A percentile compares a stretch with the other conserved stretches of the same genome.
Evolutionary conservation across 164 flowering plant genomes (phyloP).

Genomic region (Aristolochia contorta): DNA sequence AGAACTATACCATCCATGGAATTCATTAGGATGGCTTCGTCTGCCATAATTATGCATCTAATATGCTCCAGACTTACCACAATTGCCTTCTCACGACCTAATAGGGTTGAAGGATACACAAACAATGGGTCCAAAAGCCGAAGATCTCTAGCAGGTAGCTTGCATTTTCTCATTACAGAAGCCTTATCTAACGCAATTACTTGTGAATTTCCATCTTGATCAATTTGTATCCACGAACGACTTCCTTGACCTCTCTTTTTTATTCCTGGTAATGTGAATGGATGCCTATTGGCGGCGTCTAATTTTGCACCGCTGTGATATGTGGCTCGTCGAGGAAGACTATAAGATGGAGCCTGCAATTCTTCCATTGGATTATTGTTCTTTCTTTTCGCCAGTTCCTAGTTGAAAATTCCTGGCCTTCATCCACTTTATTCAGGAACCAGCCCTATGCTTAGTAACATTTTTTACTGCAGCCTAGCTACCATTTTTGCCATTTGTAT

Average conservation of each 20-base stretch:
- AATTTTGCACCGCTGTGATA: conserved; percentile 1
- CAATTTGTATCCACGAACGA: conserved; percentile 91
- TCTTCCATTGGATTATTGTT: neutral
- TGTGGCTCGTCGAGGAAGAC: conserved; percentile 1
- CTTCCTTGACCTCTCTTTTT: conserved; percentile 85
- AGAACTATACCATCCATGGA: conserved; percentile 70
- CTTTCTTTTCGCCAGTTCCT: too few relatives aligned
- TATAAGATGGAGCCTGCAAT: neutral
- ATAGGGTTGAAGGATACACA: conserved; percentile 77
- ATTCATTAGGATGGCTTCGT: conserved; percentile 86
- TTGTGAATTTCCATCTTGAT: conserved; percentile 52
- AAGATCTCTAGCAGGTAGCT: conserved; percentile 86
- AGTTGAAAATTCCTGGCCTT: too few relatives aligned
- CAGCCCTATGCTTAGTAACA: too few relatives aligned
- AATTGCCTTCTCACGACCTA: conserved; percentile 92
- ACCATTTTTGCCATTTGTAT: too few relatives aligned
- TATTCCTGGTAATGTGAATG: conserved; percentile 22
- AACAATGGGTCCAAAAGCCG: conserved; percentile 92
- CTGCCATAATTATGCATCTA: conserved; percentile 87
- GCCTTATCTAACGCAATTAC: conserved; percentile 70
- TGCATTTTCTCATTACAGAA: conserved; percentile 73
- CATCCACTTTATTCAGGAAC: too few relatives aligned
- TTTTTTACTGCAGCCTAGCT: too few relatives aligned
- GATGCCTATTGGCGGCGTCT: conserved; percentile 12
- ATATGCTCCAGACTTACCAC: conserved; percentile 89